phyloP scores from a whole-genome alignment of 2,329 filamentous ascomycete species.

The Chaetomiaceae sp. region DNA sequence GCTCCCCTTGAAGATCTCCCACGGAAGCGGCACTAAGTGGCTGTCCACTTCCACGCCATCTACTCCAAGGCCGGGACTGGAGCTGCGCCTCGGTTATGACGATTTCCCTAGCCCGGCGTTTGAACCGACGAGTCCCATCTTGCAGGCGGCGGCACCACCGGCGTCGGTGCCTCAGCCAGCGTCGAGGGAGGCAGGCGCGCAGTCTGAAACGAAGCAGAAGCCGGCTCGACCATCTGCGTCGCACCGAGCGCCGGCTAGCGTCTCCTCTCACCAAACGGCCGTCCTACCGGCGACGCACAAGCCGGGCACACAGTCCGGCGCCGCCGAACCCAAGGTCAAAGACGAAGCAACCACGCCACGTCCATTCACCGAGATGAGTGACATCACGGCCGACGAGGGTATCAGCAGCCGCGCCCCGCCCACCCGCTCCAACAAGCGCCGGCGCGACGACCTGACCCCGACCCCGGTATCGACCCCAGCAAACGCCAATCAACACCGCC shows the following conservation, averaged over 20 bases:
- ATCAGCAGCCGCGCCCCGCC: slow-evolving; percentile 35
- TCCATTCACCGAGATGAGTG: slow-evolving; percentile 48
- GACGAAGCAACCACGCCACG: slow-evolving; percentile 52
- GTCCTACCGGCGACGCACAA: background rate
- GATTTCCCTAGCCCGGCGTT: slow-evolving; percentile 47
- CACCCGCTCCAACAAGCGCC: slow-evolving; percentile 44
- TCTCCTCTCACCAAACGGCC: slow-evolving; percentile 6
- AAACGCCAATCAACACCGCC: slow-evolving; percentile 5
- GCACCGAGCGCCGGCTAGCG: slow-evolving; percentile 8
- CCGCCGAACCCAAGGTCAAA: slow-evolving; percentile 46
- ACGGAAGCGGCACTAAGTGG: slow-evolving; percentile 51
- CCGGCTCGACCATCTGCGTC: slow-evolving; percentile 1
- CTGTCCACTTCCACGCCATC: slow-evolving; percentile 50
- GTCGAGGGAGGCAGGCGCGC: background rate
- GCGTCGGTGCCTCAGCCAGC: background rate
- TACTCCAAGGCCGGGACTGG: slow-evolving; percentile 42
- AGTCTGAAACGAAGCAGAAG: slow-evolving; percentile 17
- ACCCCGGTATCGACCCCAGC: slow-evolving; percentile 26
- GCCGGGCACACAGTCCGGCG: background rate
- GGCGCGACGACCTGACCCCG: slow-evolving; percentile 49
- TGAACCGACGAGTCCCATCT: slow-evolving; percentile 55
- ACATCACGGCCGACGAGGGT: slow-evolving; percentile 51
- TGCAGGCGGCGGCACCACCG: slow-evolving; percentile 23
- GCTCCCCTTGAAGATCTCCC: slow-evolving; percentile 12
- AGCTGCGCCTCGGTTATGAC: slow-evolving; percentile 18